Percentiles rank a stretch among this genome's conserved stretches.
Conservation (phyloP, 768 basidiomycete species). For the Gelatoporia subvermispora region DNA sequence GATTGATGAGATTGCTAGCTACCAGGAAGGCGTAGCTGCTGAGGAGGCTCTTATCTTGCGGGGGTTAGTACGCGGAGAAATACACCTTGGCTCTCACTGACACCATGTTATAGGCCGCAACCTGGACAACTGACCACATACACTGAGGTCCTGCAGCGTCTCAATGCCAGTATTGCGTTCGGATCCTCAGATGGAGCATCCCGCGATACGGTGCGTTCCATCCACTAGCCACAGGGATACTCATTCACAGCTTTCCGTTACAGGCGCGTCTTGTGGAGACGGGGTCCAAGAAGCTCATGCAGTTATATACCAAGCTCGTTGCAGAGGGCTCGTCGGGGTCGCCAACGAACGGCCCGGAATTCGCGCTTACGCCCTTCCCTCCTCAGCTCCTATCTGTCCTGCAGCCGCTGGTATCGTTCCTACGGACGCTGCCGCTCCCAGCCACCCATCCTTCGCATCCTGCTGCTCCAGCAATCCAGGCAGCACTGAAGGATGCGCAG, state of each 20-base stretch:
- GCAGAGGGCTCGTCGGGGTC: conserved; percentile 79
- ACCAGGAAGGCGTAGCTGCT: conserved; percentile 67
- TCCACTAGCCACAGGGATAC: neutral
- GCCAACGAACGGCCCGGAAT: conserved; percentile 58
- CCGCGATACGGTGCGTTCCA: conserved; percentile 45
- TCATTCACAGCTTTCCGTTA: neutral
- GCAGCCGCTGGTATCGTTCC: conserved; percentile 58
- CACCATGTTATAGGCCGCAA: conserved; percentile 50
- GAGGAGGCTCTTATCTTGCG: conserved; percentile 77
- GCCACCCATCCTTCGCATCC: conserved; percentile 82
- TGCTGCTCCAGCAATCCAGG: conserved; percentile 57
- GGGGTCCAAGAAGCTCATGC: conserved; percentile 76
- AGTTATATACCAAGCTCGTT: conserved; percentile 83
- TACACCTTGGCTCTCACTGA: neutral
- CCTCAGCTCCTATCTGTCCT: conserved; percentile 48
- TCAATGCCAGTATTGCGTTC: conserved; percentile 79
- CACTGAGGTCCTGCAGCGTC: conserved; percentile 66
- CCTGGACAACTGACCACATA: conserved; percentile 60
- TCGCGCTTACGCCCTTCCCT: conserved; percentile 51
- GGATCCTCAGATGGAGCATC: conserved; percentile 54
- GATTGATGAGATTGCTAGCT: conserved; percentile 75
- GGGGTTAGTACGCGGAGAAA: conserved; percentile 45
- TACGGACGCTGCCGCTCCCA: conserved; percentile 70
- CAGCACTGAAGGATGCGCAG: conserved; percentile 71
- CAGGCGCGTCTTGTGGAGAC: conserved; percentile 76